Evolutionary conservation across 257 asterid species (phyloP), one percentile per base, ranked within the genome.

Genomic region (Striga asiatica): DNA sequence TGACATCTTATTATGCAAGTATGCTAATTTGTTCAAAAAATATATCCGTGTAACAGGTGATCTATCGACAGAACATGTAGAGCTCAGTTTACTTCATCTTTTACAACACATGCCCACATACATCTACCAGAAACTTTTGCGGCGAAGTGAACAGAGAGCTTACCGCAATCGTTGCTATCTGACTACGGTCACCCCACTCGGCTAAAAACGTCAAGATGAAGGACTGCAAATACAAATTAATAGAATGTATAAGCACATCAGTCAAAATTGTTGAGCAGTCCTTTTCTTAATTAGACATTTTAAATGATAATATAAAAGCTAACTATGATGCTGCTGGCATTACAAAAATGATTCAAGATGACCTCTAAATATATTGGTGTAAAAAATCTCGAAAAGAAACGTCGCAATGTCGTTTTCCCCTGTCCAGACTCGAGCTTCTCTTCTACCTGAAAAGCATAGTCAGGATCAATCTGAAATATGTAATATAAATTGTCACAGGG

Each of bases 121-220:
- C 41, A 25, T n/a, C n/a, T n/a, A 18, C 16, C 37, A 39, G 41
- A 37, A 6, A 6, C 31, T 21, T 45, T 1, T n/a, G n/a, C n/a
- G n/a, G n/a, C n/a, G 28, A n/a, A 34, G 47, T 18, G 35, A 41
- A 50, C 19, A 50, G 53, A 64, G 19, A 54, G 54, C 93, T 82
- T 80, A 83, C 93, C 50, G 98, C 96, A 57, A 89, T 86, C 62
- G 98, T 89, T 52, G 98, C 98, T 53, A 86, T 86, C 82, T 89
- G 98, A 78, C 98, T 89, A 51, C 98, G 94, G 56, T 89, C 98
- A 16, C 98, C 98, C 98, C 98, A 89, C 65, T 89, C 98, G 8
- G 98, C 98, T 73, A 86, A 72, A 71, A 89, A 89, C 51, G 96
- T 89, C 83, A 89, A 78, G 48, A 89, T 83, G 54, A 86, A 89